These are phyloP conservation scores for Scheffersomyces illinoinensis DNA, from an alignment of 1,139 yeast species.

Conservation along the genomic window DNA sequence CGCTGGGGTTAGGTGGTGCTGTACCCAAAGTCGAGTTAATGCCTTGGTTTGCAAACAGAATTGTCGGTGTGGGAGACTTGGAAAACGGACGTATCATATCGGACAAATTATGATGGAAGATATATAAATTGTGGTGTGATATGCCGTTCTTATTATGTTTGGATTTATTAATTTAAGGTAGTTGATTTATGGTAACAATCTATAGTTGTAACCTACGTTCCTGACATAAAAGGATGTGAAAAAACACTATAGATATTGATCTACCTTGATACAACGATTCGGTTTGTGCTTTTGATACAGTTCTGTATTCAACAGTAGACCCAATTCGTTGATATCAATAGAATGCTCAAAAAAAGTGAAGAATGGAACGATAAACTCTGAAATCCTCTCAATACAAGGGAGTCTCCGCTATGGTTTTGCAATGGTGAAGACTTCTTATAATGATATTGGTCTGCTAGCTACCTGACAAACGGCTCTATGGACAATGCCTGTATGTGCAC, in stretches of 20 bases:
- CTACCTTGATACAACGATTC: not conserved
- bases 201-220: not conserved
- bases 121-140: not conserved
- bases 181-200: not conserved
- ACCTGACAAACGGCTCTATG: not conserved
- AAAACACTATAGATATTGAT: not conserved
- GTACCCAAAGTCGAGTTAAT: not conserved
- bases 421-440: not conserved
- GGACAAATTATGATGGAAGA: not conserved
- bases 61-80: conserved; percentile 8
- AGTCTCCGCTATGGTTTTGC: not conserved
- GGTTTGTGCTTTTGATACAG: no score
- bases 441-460: not conserved
- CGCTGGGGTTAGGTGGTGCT: not conserved
- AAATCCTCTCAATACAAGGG: not conserved
- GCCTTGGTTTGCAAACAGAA: not conserved
- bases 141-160: no score
- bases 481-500: not conserved
- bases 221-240: not conserved
- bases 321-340: not conserved
- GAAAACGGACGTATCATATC: conserved; percentile 7
- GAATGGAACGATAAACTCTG: not conserved
- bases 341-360: no score
- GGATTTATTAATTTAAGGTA: not conserved
- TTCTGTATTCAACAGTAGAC: not conserved